Base-by-base conservation (phyloP, 352 stramenopile genomes). In the Globisporangium parvum region DNA sequence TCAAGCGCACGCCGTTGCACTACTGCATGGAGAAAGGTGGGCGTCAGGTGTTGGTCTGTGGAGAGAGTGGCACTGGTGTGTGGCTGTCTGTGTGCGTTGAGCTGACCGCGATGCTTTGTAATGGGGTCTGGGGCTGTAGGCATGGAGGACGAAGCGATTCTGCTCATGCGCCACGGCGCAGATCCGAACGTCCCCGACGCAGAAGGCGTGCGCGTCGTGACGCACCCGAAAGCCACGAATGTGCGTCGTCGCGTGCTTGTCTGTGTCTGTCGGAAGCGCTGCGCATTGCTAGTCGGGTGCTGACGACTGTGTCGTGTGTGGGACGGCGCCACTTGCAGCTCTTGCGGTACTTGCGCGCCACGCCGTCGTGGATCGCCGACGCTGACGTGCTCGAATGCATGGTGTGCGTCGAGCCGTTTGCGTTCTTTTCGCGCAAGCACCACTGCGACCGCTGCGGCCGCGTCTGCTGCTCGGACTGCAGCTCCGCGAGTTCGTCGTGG, bases 401-500 rank as follows among this genome's bases (percentile, higher is more conserved):
- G 82, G 60, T 93, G 10, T 93, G 82, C 21, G 45, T 82, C 23
- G 71, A 91, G 50, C 53, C 66, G 15, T 93, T 93, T 54, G 70
- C 75, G 28, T 84, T 88, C 52, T 86, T 90, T 51, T 80, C 75
- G 21, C 69, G 80, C n/a, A 85, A 86, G 48, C 75, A 75, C 52
- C 79, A 88, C 59, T 92, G 82, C 63, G 66, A 82, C 23, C 80
- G 80, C 15, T 92, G 82, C 55, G 77, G 82, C 21, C 78, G 78
- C 26, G 67, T 92, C n/a, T 87, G 82, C 60, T 92, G 82, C 58
- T 84, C 81, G 3, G 77, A 88, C 51, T 92, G 81, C 57, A 80
- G 75, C 23, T 77, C 73, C 0, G 73, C 75, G 18, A 87, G 71
- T 45, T 85, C 77, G 33, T 80, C 76, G 18, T 88, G 78, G 78